Percentiles rank a stretch among this genome's conserved stretches.
Conservation (phyloP, 352 stramenopile species). For the Pythium scleroteichum region DNA sequence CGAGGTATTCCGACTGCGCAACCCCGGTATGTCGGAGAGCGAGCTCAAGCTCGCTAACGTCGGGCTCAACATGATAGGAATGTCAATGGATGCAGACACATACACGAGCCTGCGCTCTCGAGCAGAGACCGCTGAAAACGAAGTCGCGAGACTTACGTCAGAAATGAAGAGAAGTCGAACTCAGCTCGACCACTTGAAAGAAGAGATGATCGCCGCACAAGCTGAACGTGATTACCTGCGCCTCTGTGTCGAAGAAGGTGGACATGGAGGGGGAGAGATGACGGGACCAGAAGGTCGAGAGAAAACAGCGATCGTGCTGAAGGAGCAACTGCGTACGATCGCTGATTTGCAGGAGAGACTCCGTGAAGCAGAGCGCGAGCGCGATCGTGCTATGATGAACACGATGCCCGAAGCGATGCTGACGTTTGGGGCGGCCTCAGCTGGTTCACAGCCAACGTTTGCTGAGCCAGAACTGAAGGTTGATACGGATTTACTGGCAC, state of each 20-base stretch:
- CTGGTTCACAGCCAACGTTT: slow-evolving; percentile 32
- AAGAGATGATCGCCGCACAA: slow-evolving; percentile 87
- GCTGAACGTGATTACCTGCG: slow-evolving; percentile 79
- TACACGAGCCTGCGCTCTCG: slow-evolving; percentile 70
- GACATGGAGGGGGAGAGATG: slow-evolving; percentile 11
- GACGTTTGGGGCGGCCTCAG: slow-evolving; percentile 21
- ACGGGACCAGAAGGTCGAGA: slow-evolving; percentile 38
- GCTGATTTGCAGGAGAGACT: slow-evolving; percentile 80
- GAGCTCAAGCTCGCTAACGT: slow-evolving; percentile 70
- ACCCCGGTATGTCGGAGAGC: slow-evolving; percentile 77
- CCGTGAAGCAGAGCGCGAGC: slow-evolving; percentile 56
- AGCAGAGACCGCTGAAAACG: slow-evolving; percentile 79
- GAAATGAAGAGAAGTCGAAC: slow-evolving; percentile 80
- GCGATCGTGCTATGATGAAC: slow-evolving; percentile 61
- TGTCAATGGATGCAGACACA: slow-evolving; percentile 73
- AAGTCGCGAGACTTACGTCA: slow-evolving; percentile 67
- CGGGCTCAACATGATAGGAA: slow-evolving; percentile 62
- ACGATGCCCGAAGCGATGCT: slow-evolving; percentile 21
- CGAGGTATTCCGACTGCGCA: slow-evolving; percentile 79
- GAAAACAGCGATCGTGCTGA: slow-evolving; percentile 64
- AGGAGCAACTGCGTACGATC: slow-evolving; percentile 82
- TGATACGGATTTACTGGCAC: slow-evolving; percentile 63
- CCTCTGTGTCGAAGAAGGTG: slow-evolving; percentile 66
- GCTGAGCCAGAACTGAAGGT: slow-evolving; percentile 52
- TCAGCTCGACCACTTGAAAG: slow-evolving; percentile 78